These are phyloP conservation scores for Laetiporus sulphureus DNA, from an alignment of 1,284 basidiomycete genomes.

Conservation along the genomic window DNA sequence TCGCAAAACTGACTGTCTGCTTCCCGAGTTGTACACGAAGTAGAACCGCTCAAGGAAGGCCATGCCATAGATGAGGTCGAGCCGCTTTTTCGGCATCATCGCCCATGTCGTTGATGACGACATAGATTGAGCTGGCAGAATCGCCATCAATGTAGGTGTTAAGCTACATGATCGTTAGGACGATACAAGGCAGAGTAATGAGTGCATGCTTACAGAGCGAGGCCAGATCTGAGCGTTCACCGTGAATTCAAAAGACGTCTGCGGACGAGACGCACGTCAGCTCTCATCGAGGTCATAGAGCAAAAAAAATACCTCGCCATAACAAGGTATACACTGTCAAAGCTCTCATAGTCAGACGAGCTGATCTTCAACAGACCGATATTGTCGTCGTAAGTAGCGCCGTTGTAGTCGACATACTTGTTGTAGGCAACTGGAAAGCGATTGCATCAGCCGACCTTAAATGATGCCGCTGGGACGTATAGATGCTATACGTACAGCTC, in stretches of 20 bases:
- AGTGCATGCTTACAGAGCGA: slow-evolving; percentile 12
- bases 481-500: slow-evolving; percentile 17
- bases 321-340: slow-evolving; percentile 34
- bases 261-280: not conserved
- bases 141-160: slow-evolving; percentile 24
- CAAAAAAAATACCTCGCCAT: slow-evolving; percentile 33
- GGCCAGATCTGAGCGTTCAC: slow-evolving; percentile 23
- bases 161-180: slow-evolving; percentile 15
- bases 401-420: slow-evolving; percentile 20
- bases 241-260: slow-evolving; percentile 20
- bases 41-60: slow-evolving; percentile 24
- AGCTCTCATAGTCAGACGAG: slow-evolving; percentile 30
- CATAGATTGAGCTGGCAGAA: slow-evolving; percentile 19
- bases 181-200: not conserved
- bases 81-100: slow-evolving; percentile 15
- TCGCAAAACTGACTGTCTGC: slow-evolving; percentile 38
- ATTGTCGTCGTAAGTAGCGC: slow-evolving; percentile 20
- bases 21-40: slow-evolving; percentile 23
- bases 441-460: not conserved
- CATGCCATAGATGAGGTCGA: slow-evolving; percentile 24
- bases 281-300: not conserved
- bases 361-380: slow-evolving; percentile 37
- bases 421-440: slow-evolving; percentile 5
- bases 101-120: slow-evolving; percentile 21
- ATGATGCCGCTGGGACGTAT: too few relatives aligned